Conservation (phyloP, 2,329 filamentous ascomycete species). For the Dothideomycetes sp. region DNA sequence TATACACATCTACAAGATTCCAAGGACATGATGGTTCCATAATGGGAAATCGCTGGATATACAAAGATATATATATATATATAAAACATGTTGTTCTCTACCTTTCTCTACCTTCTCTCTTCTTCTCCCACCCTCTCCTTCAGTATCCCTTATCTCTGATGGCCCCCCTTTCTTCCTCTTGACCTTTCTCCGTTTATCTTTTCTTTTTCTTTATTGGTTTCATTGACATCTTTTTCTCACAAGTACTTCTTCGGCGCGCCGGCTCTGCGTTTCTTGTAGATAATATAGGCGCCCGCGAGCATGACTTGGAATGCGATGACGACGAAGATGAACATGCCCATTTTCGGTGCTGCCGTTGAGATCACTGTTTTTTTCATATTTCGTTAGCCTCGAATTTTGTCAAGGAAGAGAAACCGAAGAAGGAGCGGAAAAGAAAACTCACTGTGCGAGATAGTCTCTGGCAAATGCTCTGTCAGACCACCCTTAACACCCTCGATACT, state of each 20-base stretch:
- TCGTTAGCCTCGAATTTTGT: constrained; percentile 16
- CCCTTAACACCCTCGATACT: constrained; percentile 46
- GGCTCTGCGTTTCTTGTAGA: constrained; percentile 71
- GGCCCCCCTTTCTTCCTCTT: no score
- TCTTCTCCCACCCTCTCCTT: no score
- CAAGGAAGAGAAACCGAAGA: background rate
- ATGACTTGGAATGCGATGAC: constrained; percentile 67
- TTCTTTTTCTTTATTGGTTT: no score
- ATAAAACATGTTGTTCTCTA: no score
- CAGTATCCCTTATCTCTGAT: no score
- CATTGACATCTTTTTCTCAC: no score
- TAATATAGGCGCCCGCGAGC: constrained; percentile 57
- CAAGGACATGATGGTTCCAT: no score
- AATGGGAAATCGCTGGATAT: no score
- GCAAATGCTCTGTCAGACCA: constrained; percentile 43
- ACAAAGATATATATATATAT: no score
- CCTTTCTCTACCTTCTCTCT: no score
- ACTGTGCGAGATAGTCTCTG: constrained; percentile 41
- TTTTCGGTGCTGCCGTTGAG: constrained; percentile 44
- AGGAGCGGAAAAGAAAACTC: constrained; percentile 23
- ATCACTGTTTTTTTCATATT: constrained; percentile 38
- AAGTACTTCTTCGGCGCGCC: constrained; percentile 87
- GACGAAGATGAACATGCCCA: constrained; percentile 57
- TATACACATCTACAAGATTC: no score
- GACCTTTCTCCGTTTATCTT: no score